Conservation (phyloP, 306 rosid genomes). For the Benincasa hispida region DNA sequence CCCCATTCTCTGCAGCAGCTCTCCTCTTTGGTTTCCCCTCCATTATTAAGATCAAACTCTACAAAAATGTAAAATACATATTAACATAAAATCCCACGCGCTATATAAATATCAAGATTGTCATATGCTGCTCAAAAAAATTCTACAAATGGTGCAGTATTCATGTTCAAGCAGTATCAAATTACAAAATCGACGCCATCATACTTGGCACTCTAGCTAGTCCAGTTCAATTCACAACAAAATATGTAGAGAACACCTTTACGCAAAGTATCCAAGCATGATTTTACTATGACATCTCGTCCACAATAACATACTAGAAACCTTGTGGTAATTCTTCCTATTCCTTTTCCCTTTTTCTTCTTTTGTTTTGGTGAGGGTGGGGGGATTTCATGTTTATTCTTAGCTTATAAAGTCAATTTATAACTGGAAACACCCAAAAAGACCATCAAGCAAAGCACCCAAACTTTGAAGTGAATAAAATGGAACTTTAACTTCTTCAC, state of each 20-base stretch:
- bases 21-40: conserved; percentile 49
- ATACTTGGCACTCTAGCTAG: not conserved
- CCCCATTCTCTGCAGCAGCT: conserved; percentile 46
- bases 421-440: not conserved
- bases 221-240: not conserved
- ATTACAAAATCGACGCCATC: not conserved
- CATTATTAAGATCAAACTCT: conserved; percentile 27
- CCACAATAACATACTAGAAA: not conserved
- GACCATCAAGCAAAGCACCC: not conserved
- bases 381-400: not conserved
- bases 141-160: not conserved
- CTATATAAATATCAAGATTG: not conserved
- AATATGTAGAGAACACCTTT: not conserved
- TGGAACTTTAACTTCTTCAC: not conserved
- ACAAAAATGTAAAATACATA: not conserved
- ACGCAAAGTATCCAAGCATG: not conserved
- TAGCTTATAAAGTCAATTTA: not conserved
- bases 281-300: not conserved
- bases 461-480: not conserved
- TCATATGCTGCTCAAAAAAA: not conserved
- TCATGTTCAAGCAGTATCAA: not conserved
- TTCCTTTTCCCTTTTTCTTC: not conserved
- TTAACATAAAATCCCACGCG: not conserved
- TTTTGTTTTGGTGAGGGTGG: not conserved
- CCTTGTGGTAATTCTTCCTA: not conserved